Evolutionary conservation across 208 protist genomes (phyloP).

Genomic region (Trypanosomatidae sp.): DNA sequence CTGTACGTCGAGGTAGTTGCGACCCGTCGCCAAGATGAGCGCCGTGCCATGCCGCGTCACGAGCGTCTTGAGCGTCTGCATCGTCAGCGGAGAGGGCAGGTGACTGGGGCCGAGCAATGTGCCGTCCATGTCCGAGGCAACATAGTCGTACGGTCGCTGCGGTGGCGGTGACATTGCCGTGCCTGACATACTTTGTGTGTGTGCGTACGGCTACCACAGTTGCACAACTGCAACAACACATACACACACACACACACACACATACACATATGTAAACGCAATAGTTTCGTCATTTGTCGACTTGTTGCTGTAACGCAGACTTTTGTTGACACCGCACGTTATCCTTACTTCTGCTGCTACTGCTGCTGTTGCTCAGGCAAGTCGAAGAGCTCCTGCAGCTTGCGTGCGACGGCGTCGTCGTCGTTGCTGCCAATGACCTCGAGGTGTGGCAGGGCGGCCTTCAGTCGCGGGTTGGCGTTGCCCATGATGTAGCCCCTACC

Average conservation of each 20-base stretch:
- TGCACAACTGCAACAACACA: not conserved
- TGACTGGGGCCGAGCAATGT: constrained; percentile 32
- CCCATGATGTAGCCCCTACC: constrained; percentile 53
- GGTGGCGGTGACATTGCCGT: not conserved
- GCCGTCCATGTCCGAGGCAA: constrained; percentile 48
- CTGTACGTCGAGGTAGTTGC: constrained; percentile 20
- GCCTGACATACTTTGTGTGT: not conserved
- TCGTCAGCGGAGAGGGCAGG: constrained; percentile 17
- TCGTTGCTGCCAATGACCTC: constrained; percentile 37
- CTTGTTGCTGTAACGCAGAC: too few relatives aligned
- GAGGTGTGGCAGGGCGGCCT: constrained; percentile 27
- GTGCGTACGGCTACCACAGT: not conserved
- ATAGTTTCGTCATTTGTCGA: not conserved
- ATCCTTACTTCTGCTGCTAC: not conserved
- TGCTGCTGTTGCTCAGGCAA: constrained; percentile 8
- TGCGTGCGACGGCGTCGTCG: constrained; percentile 39
- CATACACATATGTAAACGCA: constrained; percentile 1
- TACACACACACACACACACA: not conserved
- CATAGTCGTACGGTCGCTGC: constrained; percentile 4
- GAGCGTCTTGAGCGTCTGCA: constrained; percentile 24
- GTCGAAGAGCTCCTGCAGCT: constrained; percentile 39
- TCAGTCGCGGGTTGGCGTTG: constrained; percentile 33
- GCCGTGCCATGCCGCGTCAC: constrained; percentile 13
- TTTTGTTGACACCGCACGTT: too few relatives aligned
- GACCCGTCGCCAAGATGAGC: constrained; percentile 35